These are phyloP conservation scores for Mucor irregularis DNA, from an alignment of 371 early-diverging fungal genomes.

Conservation along the genomic window DNA sequence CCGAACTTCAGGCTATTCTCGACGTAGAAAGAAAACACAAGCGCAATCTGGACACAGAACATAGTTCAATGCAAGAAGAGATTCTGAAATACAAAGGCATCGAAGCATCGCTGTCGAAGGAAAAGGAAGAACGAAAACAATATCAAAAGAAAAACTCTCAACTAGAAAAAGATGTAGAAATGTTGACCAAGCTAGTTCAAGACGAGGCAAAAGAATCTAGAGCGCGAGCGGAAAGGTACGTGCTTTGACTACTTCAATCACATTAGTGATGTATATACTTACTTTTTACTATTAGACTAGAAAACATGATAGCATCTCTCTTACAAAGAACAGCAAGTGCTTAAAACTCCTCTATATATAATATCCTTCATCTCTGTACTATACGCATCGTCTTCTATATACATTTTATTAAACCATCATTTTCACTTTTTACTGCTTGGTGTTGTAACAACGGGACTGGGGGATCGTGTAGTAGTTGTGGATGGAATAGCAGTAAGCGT, in stretches of 20 bases:
- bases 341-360: neutral
- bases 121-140: slow-evolving; percentile 14
- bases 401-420: neutral
- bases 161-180: slow-evolving; percentile 18
- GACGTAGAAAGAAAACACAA: neutral
- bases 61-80: neutral
- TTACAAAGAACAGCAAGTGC: neutral
- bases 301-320: slow-evolving; percentile 7
- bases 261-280: neutral
- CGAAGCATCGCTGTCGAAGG: slow-evolving; percentile 4
- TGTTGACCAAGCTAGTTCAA: slow-evolving; percentile 18
- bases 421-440: neutral
- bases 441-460: slow-evolving; percentile 3
- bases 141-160: slow-evolving; percentile 12
- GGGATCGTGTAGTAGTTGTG: neutral
- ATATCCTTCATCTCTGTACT: neutral
- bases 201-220: slow-evolving; percentile 28
- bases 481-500: slow-evolving; percentile 1
- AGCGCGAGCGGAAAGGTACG: slow-evolving; percentile 26
- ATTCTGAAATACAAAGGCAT: slow-evolving; percentile 2
- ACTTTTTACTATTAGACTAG: neutral
- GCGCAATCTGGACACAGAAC: too few relatives aligned
- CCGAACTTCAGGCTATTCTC: neutral
- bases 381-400: neutral
- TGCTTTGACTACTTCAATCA: neutral